Percentiles rank a stretch among this genome's conserved stretches.
phyloP scores from a whole-genome alignment of 2,329 filamentous ascomycete genomes.

The Diplodia sapinea region DNA sequence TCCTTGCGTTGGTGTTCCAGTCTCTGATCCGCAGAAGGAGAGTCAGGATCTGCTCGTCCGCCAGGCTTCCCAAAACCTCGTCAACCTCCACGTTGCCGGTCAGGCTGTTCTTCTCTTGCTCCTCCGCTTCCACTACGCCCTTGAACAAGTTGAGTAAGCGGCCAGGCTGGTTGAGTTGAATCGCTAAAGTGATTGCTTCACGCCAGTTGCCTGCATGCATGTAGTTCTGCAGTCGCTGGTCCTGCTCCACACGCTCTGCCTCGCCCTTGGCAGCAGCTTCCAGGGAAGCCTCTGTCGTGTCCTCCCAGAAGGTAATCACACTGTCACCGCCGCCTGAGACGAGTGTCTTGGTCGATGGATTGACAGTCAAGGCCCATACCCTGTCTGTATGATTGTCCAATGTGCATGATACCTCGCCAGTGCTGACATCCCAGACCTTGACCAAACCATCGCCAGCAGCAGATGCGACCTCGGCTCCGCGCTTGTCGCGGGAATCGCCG shows the following conservation, averaged over 20 bases:
- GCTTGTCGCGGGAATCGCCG: constrained; percentile 54
- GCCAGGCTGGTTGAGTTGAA: constrained; percentile 93
- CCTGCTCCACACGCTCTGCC: constrained; percentile 84
- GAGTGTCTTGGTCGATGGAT: constrained; percentile 68
- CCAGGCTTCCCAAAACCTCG: constrained; percentile 77
- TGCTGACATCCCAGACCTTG: constrained; percentile 92
- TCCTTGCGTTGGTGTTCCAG: constrained; percentile 96
- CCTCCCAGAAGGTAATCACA: constrained; percentile 92
- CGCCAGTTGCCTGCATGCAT: constrained; percentile 87
- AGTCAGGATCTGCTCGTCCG: constrained; percentile 83
- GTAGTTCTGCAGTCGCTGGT: constrained; percentile 92
- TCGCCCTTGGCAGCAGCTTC: constrained; percentile 74
- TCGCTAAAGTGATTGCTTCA: constrained; percentile 87
- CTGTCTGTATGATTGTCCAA: constrained; percentile 97
- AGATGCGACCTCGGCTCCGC: constrained; percentile 75
- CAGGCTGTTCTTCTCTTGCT: constrained; percentile 67
- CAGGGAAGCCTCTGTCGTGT: constrained; percentile 83
- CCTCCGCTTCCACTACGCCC: constrained; percentile 70
- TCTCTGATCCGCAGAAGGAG: constrained; percentile 84
- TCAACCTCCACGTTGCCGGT: constrained; percentile 74
- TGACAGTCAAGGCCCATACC: constrained; percentile 85
- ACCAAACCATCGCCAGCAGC: constrained; percentile 94
- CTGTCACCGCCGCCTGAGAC: constrained; percentile 93
- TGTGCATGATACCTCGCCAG: constrained; percentile 83
- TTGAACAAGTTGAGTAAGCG: constrained; percentile 85